phyloP scores from a whole-genome alignment of 2,329 filamentous ascomycete species.

The Aspergillus spinulosporus region DNA sequence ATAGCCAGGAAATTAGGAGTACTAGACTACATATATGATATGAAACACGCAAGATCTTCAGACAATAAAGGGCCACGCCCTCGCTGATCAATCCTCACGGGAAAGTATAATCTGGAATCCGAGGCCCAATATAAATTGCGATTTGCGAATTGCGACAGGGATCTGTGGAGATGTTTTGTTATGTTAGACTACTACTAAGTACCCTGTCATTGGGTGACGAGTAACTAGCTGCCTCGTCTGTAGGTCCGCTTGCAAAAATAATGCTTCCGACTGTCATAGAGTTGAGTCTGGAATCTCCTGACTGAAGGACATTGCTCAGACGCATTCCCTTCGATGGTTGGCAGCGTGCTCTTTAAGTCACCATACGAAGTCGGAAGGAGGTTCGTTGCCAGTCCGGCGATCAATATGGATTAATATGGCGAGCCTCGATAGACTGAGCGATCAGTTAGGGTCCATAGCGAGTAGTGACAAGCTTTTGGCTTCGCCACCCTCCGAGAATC shows the following conservation, averaged over 20 bases:
- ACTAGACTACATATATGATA: background rate
- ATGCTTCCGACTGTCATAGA: background rate
- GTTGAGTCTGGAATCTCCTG: background rate
- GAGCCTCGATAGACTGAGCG: background rate
- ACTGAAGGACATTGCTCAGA: conserved; percentile 5
- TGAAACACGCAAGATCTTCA: conserved; percentile 12
- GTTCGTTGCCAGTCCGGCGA: background rate
- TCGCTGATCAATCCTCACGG: conserved; percentile 1
- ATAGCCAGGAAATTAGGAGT: background rate
- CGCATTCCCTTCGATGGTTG: background rate
- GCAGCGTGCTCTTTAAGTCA: background rate
- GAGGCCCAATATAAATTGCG: conserved; percentile 3
- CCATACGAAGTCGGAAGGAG: background rate
- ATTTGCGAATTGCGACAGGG: conserved; percentile 14
- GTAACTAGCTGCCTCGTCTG: background rate
- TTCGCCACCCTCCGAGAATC: conserved; percentile 9
- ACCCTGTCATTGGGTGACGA: no score
- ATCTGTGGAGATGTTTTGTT: conserved; percentile 8
- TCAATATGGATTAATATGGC: background rate
- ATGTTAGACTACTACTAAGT: background rate
- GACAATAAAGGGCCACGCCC: conserved; percentile 6
- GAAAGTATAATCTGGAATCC: background rate
- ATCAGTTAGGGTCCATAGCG: background rate
- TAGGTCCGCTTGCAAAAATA: background rate
- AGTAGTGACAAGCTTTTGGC: conserved; percentile 12